Percentiles rank a stretch among this genome's conserved stretches.
phyloP scores from a whole-genome alignment of 139 green algal species.

The Coccomyxa sp. region DNA sequence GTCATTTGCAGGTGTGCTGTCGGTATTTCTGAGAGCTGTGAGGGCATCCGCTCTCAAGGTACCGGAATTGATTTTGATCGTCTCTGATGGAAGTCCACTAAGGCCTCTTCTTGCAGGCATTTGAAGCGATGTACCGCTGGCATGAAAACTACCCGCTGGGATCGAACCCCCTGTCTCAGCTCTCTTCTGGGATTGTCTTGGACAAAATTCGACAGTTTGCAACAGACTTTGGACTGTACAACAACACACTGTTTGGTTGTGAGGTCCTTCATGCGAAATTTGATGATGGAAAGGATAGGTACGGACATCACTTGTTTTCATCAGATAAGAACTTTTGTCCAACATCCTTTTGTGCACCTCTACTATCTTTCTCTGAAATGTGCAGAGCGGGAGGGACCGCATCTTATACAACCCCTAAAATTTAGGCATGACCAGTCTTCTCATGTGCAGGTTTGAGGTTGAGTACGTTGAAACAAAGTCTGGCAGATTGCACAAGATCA shows the following conservation, averaged over 20 bases:
- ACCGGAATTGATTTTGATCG: background rate
- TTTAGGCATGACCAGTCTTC: too few species aligned
- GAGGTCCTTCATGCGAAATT: background rate
- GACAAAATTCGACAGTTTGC: constrained; percentile 2
- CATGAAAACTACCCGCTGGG: constrained; percentile 9
- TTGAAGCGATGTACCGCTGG: constrained; percentile 25
- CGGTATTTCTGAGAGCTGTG: background rate
- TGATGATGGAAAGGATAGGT: background rate
- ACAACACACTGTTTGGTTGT: background rate
- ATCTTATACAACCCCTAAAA: too few species aligned
- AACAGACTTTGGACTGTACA: background rate
- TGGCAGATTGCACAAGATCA: too few species aligned
- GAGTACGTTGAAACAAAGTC: too few species aligned
- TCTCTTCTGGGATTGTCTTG: background rate
- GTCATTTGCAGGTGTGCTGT: constrained; percentile 17
- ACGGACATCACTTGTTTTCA: background rate
- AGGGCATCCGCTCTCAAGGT: background rate
- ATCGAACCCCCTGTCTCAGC: constrained; percentile 3
- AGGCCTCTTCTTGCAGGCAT: constrained; percentile 9
- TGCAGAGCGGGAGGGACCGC: background rate
- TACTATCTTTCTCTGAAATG: background rate
- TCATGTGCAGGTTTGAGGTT: too few species aligned
- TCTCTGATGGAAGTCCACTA: background rate
- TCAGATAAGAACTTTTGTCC: background rate
- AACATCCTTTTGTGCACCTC: background rate